Evolutionary conservation across 441 rosid species (phyloP).

Genomic region (Codiaeum variegatum): DNA sequence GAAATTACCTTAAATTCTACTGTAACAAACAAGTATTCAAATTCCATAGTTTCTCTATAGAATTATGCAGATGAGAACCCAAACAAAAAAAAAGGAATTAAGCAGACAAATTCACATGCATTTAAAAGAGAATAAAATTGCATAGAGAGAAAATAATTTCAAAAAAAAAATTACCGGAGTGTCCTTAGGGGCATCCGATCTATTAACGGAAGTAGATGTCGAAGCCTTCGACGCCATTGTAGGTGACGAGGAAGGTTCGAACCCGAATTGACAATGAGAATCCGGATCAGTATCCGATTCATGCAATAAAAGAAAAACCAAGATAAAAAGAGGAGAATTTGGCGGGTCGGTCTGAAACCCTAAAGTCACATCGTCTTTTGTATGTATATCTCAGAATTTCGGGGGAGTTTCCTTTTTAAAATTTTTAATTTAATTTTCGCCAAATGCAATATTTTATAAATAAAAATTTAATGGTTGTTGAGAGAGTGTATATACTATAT

Average conservation of each 20-base stretch:
- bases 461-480: conserved; percentile 2
- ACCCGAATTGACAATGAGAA: conserved; percentile 31
- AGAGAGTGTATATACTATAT: background rate
- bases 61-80: background rate
- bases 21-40: background rate
- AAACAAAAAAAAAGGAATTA: background rate
- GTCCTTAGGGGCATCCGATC: conserved; percentile 65
- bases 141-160: too few species aligned
- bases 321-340: conserved; percentile 20
- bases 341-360: conserved; percentile 82
- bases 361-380: conserved; percentile 31
- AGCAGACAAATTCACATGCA: conserved; percentile 6
- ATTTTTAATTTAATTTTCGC: background rate
- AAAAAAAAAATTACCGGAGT: conserved; percentile 41
- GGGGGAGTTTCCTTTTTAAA: background rate
- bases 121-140: background rate
- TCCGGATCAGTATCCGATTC: conserved; percentile 44
- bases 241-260: conserved; percentile 18
- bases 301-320: conserved; percentile 25
- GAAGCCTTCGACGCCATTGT: conserved; percentile 67
- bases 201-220: conserved; percentile 50
- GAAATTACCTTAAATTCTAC: background rate
- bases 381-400: background rate
- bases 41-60: background rate
- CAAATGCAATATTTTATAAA: background rate